Base-by-base conservation (phyloP, 2,329 filamentous ascomycete genomes). In the Aspergillus costaricaensis region DNA sequence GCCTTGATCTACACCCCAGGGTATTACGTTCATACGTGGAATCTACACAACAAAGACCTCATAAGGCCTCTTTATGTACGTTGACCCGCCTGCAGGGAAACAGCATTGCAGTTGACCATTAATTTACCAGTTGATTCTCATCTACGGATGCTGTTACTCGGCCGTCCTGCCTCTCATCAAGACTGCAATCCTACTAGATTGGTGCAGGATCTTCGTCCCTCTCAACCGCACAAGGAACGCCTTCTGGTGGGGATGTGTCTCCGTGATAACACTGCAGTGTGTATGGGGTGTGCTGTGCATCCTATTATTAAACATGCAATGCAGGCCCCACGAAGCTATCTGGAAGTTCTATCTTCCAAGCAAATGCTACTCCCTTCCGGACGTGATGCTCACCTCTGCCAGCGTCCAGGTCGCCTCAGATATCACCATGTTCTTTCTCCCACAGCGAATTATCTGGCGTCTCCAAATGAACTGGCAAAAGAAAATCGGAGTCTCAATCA, bases 101-200 rank as follows among this genome's bases (percentile, higher is more conserved):
- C 21, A 5, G 14, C 2, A 10, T 7, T 17, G 21, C 14, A 10
- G 12, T 2, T 5, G 27, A 19, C 9, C 0, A 15, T 19, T 10
- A 23, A 41, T 21, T 17, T 14, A 7, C 1, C 32, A 64, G 57
- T 43, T 57, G 0, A 56, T 79, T 39, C 69, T 76, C 36, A 54
- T 78, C 30, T 72, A 69, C 59, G 74, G 76, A 52, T 64, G 67
- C 62, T 73, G 66, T 59, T 80, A 80, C 61, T 74, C 71, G 0
- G 69, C 73, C 36, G 70, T 72, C 17, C 71, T 81, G 1, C 74
- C 76, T 0, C 67, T 78, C 5, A 61, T 80, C 55, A 81, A 81
- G 58, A 70, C 69, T 2, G 75, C 76, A 12, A 80, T 82, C 50
- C 68, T 82, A 12, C 49, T 79, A 8, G 78, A 82, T 57, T 82